phyloP scores from a whole-genome alignment of 2,329 filamentous ascomycete genomes.

The Simplicillium sp. region DNA sequence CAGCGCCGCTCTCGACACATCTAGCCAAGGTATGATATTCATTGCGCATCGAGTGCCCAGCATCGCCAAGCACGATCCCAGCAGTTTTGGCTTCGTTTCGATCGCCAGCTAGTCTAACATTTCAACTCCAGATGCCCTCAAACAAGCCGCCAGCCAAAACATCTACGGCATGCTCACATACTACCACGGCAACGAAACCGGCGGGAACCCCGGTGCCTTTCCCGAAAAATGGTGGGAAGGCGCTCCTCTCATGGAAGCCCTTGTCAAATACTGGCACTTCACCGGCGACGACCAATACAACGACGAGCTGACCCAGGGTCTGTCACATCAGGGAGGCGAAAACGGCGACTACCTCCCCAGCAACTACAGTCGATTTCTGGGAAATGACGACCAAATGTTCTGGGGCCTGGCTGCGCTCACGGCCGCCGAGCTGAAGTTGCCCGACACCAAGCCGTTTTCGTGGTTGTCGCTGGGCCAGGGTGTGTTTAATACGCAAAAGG shows the following conservation, averaged over 20 bases:
- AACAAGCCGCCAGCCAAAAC: too few species aligned
- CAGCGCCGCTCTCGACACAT: too few species aligned
- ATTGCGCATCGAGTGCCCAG: too few species aligned
- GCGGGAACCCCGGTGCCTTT: conserved; percentile 32
- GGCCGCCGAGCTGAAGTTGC: conserved; percentile 48
- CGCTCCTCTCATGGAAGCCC: conserved; percentile 49
- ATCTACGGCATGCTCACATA: conserved; percentile 29
- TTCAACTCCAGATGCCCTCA: too few species aligned
- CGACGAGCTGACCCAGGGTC: conserved; percentile 35
- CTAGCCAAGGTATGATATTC: too few species aligned
- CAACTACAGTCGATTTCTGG: conserved; percentile 40
- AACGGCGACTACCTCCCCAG: conserved; percentile 45
- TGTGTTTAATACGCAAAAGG: conserved; percentile 51
- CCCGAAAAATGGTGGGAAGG: conserved; percentile 60
- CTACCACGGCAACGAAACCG: conserved; percentile 34
- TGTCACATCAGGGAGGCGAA: conserved; percentile 42
- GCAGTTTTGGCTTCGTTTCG: too few species aligned
- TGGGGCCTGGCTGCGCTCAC: conserved; percentile 57
- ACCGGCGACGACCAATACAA: conserved; percentile 52
- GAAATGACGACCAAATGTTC: conserved; percentile 58
- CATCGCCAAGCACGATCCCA: too few species aligned
- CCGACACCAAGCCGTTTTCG: conserved; percentile 41
- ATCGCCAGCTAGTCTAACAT: too few species aligned
- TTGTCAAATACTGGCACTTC: conserved; percentile 56
- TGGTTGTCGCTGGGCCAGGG: conserved; percentile 50